Evolutionary conservation across 495 filamentous ascomycete species (phyloP).

Genomic region (Letharia lupina): DNA sequence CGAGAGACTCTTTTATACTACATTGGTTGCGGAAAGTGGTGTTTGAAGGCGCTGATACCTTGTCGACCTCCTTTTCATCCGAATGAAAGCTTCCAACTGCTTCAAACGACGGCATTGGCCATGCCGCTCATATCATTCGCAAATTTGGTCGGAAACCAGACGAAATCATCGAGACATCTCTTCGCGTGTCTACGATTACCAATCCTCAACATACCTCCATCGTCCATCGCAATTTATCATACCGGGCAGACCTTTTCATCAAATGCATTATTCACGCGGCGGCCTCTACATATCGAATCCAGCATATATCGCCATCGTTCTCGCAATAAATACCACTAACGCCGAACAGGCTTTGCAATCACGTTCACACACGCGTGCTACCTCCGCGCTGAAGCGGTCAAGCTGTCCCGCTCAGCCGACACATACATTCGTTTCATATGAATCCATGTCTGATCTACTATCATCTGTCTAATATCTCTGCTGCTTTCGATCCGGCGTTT

Average conservation of each 20-base stretch:
- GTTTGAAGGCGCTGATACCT: constrained; percentile 19
- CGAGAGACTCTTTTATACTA: constrained; percentile 59
- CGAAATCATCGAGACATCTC: not conserved
- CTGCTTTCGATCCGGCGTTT: not conserved
- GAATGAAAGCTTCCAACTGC: not conserved
- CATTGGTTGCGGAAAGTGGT: constrained; percentile 22
- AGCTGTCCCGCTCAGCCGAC: not conserved
- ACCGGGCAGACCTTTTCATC: constrained; percentile 6
- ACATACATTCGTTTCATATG: constrained; percentile 6
- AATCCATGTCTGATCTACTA: not conserved
- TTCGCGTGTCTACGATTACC: not conserved
- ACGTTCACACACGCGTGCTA: not conserved
- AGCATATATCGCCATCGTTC: constrained; percentile 7
- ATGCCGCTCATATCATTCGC: not conserved
- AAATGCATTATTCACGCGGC: constrained; percentile 13
- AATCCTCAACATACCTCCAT: not conserved
- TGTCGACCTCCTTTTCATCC: constrained; percentile 11
- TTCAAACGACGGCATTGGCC: not conserved
- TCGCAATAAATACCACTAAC: constrained; percentile 1
- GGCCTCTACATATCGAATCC: not conserved
- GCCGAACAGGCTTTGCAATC: not conserved
- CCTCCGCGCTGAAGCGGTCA: not conserved
- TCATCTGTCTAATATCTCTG: not conserved
- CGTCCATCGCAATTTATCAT: not conserved
- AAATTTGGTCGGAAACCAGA: not conserved